Conservation (phyloP, 2,329 filamentous ascomycete genomes). For the Aspergillus sp. region DNA sequence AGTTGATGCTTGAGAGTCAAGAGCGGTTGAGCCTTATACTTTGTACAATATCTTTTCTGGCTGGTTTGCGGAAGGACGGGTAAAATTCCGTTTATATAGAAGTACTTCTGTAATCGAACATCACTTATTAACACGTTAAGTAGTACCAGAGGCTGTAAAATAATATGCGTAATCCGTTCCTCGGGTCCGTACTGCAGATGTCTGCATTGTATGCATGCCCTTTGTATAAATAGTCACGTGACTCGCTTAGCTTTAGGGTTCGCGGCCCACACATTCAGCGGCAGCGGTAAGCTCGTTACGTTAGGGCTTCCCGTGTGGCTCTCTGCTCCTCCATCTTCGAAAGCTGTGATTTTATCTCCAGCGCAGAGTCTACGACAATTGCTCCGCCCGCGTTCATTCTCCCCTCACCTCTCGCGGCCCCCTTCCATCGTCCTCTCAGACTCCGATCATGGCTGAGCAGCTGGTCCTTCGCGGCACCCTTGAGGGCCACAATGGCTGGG, state of each 20-base stretch:
- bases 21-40: not conserved
- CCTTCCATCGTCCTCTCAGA: slow-evolving; percentile 37
- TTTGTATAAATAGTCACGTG: slow-evolving; percentile 22
- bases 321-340: slow-evolving; percentile 35
- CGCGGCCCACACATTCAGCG: slow-evolving; percentile 23
- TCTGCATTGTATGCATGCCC: not conserved
- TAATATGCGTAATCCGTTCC: too few species aligned
- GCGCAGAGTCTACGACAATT: slow-evolving; percentile 40
- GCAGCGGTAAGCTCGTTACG: slow-evolving; percentile 18
- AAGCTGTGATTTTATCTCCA: slow-evolving; percentile 39
- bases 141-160: too few species aligned
- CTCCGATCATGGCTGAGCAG: slow-evolving; percentile 77
- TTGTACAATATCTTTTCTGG: slow-evolving; percentile 10
- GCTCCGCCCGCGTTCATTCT: slow-evolving; percentile 41
- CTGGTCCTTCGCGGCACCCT: slow-evolving; percentile 95
- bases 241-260: slow-evolving; percentile 36
- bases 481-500: slow-evolving; percentile 99
- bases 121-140: not conserved
- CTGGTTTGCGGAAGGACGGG: not conserved
- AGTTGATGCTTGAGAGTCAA: not conserved
- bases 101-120: not conserved
- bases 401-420: slow-evolving; percentile 38
- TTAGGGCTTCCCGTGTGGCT: slow-evolving; percentile 28
- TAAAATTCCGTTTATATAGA: not conserved
- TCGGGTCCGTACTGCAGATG: too few species aligned